phyloP scores from a whole-genome alignment of 305 asterid species.

The Fraxinus sp. region DNA sequence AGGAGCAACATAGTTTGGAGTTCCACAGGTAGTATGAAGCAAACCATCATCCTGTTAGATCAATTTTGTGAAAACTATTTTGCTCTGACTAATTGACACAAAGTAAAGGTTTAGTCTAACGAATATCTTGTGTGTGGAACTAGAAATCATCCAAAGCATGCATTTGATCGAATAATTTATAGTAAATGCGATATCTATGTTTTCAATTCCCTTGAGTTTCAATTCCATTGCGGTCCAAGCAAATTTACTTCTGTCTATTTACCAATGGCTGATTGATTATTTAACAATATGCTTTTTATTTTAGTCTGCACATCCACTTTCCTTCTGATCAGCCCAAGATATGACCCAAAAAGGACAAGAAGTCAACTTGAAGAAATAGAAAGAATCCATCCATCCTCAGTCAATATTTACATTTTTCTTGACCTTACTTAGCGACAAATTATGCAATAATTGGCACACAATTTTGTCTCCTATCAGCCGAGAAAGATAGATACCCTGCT shows the following conservation, averaged over 20 bases:
- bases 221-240: not conserved
- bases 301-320: not conserved
- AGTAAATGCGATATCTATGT: not conserved
- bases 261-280: not conserved
- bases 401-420: not conserved
- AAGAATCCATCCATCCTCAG: not conserved
- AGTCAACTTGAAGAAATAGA: not conserved
- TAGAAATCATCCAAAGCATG: not conserved
- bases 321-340: not conserved
- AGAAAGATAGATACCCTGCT: not conserved
- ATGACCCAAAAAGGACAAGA: not conserved
- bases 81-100: not conserved
- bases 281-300: not conserved
- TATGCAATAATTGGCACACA: not conserved
- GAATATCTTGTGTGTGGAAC: not conserved
- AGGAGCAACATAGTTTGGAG: conserved; percentile 97
- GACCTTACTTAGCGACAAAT: not conserved
- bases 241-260: not conserved
- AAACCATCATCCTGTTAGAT: conserved; percentile 81
- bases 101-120: not conserved
- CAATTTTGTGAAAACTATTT: conserved; percentile 6
- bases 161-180: not conserved
- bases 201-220: not conserved
- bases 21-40: conserved; percentile 96
- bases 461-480: not conserved